phyloP scores from a whole-genome alignment of 208 protist genomes.

The Porcisia deanei region DNA sequence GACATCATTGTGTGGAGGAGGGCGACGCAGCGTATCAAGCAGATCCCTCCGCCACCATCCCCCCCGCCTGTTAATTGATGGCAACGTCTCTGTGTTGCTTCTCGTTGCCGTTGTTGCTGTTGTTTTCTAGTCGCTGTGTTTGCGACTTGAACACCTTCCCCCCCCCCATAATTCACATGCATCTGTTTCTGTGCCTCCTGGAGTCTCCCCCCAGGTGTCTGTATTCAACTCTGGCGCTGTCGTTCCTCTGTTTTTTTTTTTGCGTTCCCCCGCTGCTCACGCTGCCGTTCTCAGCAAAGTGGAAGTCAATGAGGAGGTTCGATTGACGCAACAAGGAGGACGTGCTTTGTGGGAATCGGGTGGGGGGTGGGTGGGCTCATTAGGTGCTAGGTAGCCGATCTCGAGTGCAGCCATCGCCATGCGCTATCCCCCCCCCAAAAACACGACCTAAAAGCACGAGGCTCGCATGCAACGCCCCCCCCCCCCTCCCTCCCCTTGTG shows the following conservation, averaged over 20 bases:
- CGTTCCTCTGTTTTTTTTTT: neutral
- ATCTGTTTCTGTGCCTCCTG: no score
- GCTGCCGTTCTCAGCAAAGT: neutral
- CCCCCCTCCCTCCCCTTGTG: neutral
- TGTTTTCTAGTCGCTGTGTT: neutral
- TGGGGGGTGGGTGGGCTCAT: neutral
- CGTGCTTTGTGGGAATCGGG: neutral
- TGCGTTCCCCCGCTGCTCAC: neutral
- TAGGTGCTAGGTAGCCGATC: neutral
- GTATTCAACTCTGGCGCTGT: neutral
- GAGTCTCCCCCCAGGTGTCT: neutral
- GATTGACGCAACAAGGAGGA: neutral
- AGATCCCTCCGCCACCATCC: slow-evolving; percentile 31
- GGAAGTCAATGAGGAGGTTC: neutral
- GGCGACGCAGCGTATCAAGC: slow-evolving; percentile 33
- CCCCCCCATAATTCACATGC: neutral
- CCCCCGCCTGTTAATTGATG: slow-evolving; percentile 23
- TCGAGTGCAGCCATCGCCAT: neutral
- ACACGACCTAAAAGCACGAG: neutral
- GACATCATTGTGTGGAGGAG: slow-evolving; percentile 52
- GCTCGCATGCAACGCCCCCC: neutral
- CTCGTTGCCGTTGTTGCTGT: no score
- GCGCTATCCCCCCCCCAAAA: neutral
- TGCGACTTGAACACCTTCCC: neutral
- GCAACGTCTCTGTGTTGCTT: neutral